Evolutionary conservation across 371 early-diverging fungal genomes (phyloP), one percentile per base, ranked within the genome.

Genomic region (Mucor indicus): DNA sequence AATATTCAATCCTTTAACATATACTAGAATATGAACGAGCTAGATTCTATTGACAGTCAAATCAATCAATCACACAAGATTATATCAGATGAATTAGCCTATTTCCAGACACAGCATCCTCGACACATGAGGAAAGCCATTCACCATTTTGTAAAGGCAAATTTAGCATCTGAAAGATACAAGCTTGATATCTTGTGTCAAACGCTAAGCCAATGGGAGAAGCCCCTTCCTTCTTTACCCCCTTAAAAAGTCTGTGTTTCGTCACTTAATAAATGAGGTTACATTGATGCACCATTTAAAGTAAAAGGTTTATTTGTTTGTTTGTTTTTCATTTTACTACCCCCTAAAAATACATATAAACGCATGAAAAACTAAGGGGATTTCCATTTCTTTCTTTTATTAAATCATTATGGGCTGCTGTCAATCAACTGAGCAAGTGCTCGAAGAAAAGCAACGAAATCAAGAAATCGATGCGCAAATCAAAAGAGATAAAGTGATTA

Each of bases 321-420:
- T 25, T 24, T 36, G 41, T 16, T 33, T 40, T 35, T 25, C 33
- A 10, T 39, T 23, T 42, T 13, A 46, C 44, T 29, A 37, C 37
- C 24, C 32, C 24, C 21, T 46, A n/a, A n/a, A n/a, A n/a, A n/a
- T n/a, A n/a, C n/a, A n/a, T n/a, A n/a, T n/a, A n/a, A n/a, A n/a
- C n/a, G n/a, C n/a, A n/a, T n/a, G n/a, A n/a, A n/a, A n/a, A n/a
- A n/a, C n/a, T n/a, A n/a, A n/a, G n/a, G n/a, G n/a, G n/a, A n/a
- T n/a, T n/a, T n/a, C n/a, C n/a, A n/a, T n/a, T n/a, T n/a, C n/a
- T n/a, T n/a, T n/a, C n/a, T n/a, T n/a, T n/a, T n/a, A n/a, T n/a
- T n/a, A n/a, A n/a, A n/a, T n/a, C n/a, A 60, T 20, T 10, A 98
- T 98, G 98, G 96, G 98, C 59, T 93, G 95, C 67, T 85, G 88